Evolutionary conservation across 768 basidiomycete genomes (phyloP), one percentile per base, ranked within the genome.

Genomic region (Hemileccinum rubropunctum): DNA sequence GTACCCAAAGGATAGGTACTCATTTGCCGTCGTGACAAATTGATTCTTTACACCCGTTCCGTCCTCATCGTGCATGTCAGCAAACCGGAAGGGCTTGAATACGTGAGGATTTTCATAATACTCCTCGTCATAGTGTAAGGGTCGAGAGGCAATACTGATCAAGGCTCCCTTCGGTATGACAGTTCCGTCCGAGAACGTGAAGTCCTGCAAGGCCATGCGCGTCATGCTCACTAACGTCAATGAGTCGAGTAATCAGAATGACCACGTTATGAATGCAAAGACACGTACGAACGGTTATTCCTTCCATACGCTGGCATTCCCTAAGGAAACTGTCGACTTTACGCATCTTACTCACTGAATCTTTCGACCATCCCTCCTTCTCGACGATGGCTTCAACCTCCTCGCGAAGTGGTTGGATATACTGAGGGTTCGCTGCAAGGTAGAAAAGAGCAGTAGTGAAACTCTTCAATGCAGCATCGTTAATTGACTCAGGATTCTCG

Each of bases 1-100:
- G 13, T 56, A 44, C 12, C 75, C 74, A 57, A 77, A 78, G 1
- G 61, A 36, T 23, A 76, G 46, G 46, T 62, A 76, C 12, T 52
- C 60, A 35, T n/a, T 65, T 18, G 56, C 52, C 1, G 72, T 67
- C 11, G 70, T 64, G 23, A 63, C 65, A 41, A 71, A 63, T 42
- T 70, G 70, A 52, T 72, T 59, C 54, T 67, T 71, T 3, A 30
- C 28, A 30, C 28, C 28, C 11, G 28, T 30, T 9, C 58, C 70
- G 6, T 68, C 61, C 26, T 47, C 51, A 17, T 73, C 51, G 18
- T 73, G 59, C 52, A 70, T 65, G 15, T 69, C 59, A 3, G 67
- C 64, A 56, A 78, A 81, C 8, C 80, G 75, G 63, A 76, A 78
- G 0, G 73, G 73, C 26, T 79, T 71, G 52, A 82, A 76, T 7